A percentile compares a stretch with the other conserved stretches of the same genome.
Conservation (phyloP, 345 rosid genomes). For the Pelargonium nanum region DNA sequence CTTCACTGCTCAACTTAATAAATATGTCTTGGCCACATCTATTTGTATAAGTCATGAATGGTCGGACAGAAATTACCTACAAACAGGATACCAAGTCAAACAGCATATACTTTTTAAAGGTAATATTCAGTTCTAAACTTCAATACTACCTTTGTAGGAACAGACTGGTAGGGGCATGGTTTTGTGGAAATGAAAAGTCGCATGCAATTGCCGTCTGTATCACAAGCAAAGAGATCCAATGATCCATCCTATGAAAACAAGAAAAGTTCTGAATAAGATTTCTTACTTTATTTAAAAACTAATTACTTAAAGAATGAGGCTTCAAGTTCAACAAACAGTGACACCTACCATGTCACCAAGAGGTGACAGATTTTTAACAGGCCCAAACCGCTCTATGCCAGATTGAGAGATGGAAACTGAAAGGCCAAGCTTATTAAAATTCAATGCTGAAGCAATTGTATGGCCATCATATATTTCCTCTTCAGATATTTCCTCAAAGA, state of each 20-base stretch:
- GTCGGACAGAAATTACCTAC: conserved; percentile 82
- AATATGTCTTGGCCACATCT: conserved; percentile 73
- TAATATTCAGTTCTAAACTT: neutral
- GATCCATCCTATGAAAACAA: conserved; percentile 72
- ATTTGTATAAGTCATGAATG: conserved; percentile 89
- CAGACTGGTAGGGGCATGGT: conserved; percentile 70
- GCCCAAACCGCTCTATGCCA: conserved; percentile 54
- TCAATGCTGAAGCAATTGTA: conserved; percentile 89
- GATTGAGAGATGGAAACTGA: conserved; percentile 43
- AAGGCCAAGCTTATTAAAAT: conserved; percentile 62
- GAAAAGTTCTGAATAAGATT: conserved; percentile 8
- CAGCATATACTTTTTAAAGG: neutral
- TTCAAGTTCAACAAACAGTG: neutral
- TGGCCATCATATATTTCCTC: conserved; percentile 74
- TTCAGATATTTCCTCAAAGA: conserved; percentile 54
- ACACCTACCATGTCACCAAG: conserved; percentile 82
- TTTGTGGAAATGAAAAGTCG: conserved; percentile 75
- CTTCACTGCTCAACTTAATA: conserved; percentile 57
- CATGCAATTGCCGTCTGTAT: conserved; percentile 64
- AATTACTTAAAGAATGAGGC: neutral
- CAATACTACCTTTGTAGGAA: conserved; percentile 69
- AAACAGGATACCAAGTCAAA: conserved; percentile 4
- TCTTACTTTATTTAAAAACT: neutral
- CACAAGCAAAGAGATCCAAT: conserved; percentile 61
- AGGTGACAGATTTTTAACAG: conserved; percentile 70